Conservation (phyloP, 2,329 filamentous ascomycete genomes). For the Nigrospora sphaerica region DNA sequence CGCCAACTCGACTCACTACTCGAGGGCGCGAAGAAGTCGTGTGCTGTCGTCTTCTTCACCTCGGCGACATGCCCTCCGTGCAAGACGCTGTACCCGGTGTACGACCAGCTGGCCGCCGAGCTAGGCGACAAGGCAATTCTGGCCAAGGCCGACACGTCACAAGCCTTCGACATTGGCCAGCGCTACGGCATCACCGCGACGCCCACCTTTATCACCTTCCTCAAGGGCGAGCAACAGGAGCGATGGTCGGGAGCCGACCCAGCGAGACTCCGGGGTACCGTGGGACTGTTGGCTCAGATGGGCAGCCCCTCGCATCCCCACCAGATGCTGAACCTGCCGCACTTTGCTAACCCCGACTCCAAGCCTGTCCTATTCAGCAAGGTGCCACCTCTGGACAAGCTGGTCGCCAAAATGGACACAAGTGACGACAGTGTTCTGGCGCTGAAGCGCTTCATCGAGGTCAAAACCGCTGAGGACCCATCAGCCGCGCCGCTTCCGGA, state of each 20-base stretch:
- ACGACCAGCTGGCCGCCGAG: slow-evolving; percentile 72
- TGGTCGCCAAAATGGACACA: slow-evolving; percentile 74
- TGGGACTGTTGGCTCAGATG: slow-evolving; percentile 68
- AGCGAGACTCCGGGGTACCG: slow-evolving; percentile 59
- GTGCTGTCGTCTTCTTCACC: slow-evolving; percentile 86
- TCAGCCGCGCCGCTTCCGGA: slow-evolving; percentile 65
- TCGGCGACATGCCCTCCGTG: slow-evolving; percentile 82
- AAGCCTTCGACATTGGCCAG: slow-evolving; percentile 55
- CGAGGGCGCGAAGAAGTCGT: slow-evolving; percentile 52
- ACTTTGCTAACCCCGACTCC: slow-evolving; percentile 54
- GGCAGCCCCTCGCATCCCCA: slow-evolving; percentile 73
- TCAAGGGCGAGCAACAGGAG: slow-evolving; percentile 67
- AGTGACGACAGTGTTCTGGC: slow-evolving; percentile 52
- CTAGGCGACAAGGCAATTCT: slow-evolving; percentile 60
- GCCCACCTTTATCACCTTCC: slow-evolving; percentile 82
- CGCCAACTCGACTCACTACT: slow-evolving; percentile 56
- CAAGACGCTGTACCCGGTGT: slow-evolving; percentile 74
- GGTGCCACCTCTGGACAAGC: slow-evolving; percentile 73
- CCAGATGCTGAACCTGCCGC: slow-evolving; percentile 61
- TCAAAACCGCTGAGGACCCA: slow-evolving; percentile 48
- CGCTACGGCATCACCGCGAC: slow-evolving; percentile 68
- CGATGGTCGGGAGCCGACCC: slow-evolving; percentile 76
- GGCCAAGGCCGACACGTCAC: slow-evolving; percentile 75
- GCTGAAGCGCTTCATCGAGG: slow-evolving; percentile 65
- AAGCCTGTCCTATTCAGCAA: slow-evolving; percentile 70